Conservation (phyloP, 139 green algal species). For the Chlamydomonas incerta region DNA sequence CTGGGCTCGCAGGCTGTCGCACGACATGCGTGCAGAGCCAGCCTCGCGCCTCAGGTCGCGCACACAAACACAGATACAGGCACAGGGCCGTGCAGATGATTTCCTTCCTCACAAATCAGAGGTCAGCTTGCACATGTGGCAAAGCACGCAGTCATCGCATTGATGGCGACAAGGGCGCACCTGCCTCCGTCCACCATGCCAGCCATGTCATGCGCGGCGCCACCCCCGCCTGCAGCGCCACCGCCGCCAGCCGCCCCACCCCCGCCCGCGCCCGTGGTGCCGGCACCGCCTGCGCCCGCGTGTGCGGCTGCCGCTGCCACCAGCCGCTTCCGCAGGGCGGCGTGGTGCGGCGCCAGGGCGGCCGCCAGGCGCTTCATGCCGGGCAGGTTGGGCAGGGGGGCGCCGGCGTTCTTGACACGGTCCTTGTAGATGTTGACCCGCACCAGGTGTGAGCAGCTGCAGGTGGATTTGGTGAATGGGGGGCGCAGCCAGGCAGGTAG, state of each 20-base stretch:
- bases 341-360: slow-evolving; percentile 71
- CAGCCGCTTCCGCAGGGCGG: slow-evolving; percentile 52
- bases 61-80: too few species aligned
- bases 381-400: slow-evolving; percentile 70
- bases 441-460: slow-evolving; percentile 61
- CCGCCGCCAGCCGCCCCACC: background rate
- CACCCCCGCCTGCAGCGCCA: too few species aligned
- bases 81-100: too few species aligned
- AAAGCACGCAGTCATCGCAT: too few species aligned
- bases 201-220: too few species aligned
- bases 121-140: too few species aligned
- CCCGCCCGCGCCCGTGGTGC: background rate
- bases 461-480: background rate
- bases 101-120: too few species aligned
- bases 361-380: slow-evolving; percentile 53
- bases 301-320: background rate
- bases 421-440: slow-evolving; percentile 93
- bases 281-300: background rate
- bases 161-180: too few species aligned
- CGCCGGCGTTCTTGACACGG: slow-evolving; percentile 58
- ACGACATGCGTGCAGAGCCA: too few species aligned
- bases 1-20: too few species aligned
- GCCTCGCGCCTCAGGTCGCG: too few species aligned
- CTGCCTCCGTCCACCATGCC: slow-evolving; percentile 6
- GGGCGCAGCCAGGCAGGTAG: too few species aligned